Evolutionary conservation across 2,329 filamentous ascomycete genomes (phyloP), one percentile per base, ranked within the genome.

Genomic region (Trichoderma gracile): DNA sequence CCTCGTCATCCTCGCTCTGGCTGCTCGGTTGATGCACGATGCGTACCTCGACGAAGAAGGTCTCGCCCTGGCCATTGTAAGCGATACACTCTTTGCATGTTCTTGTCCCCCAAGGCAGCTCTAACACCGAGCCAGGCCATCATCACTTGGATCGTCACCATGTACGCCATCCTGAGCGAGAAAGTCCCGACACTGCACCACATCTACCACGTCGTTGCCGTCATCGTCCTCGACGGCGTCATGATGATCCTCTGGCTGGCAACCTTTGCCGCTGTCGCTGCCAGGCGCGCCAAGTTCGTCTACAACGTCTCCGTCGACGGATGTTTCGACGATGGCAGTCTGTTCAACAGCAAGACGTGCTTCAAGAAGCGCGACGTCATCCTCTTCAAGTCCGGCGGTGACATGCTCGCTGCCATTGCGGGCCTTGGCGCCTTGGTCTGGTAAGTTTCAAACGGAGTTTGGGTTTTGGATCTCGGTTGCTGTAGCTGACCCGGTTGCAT

Each of bases 211-310:
- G 74, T 81, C 64, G 75, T 78, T 67, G 80, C 80, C 46, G 73
- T 81, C 10, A 71, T 83, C 8, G 72, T 72, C 15, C 73, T 83
- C 23, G 80, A 83, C 52, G 74, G 70, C 4, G 71, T 82, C 49
- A 73, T 83, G 71, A 69, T 79, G 53, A 68, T 83, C 63, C 74
- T 83, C 60, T 83, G 81, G 81, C 77, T 83, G 19, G 75, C 79
- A 0, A 75, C 77, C n/a, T 78, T 74, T 65, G 76, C 76, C 17
- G 75, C 79, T 27, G 74, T 75, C 15, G 81, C 81, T 9, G 74
- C 77, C 21, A 72, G 69, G 58, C 77, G 80, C 33, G 73, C 75
- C 40, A 66, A 66, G 19, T 82, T 79, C 69, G 71, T 67, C 4
- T 74, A 76, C 56, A 66, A 67, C 9, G 70, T 75, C 15, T 57